Percentiles rank a stretch among this genome's conserved stretches.
Evolutionary conservation across 345 rosid species (phyloP).

Genomic region (Euphorbia pulcherrima): DNA sequence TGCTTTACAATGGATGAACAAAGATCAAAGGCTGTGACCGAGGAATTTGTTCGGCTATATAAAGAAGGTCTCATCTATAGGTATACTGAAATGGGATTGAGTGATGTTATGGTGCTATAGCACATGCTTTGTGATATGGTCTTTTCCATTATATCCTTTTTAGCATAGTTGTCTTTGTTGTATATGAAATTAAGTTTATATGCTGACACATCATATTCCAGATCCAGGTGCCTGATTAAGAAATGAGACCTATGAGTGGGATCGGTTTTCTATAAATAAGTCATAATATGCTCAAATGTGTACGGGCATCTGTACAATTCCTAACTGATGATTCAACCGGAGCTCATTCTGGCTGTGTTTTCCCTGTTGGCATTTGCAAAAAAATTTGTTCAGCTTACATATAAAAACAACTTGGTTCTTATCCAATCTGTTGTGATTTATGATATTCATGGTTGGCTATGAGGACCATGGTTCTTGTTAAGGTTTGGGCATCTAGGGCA

Average conservation of each 20-base stretch:
- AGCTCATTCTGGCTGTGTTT: not conserved
- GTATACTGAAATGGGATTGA: conserved; percentile 28
- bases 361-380: not conserved
- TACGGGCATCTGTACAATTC: not conserved
- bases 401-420: not conserved
- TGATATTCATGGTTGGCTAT: not conserved
- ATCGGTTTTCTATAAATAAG: not conserved
- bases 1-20: conserved; percentile 95
- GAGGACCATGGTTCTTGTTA: not conserved
- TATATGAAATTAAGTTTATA: not conserved
- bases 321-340: not conserved
- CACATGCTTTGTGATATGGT: not conserved
- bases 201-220: not conserved
- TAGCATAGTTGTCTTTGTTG: not conserved
- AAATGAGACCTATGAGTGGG: not conserved
- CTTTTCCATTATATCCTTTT: not conserved
- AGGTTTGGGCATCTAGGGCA: not conserved
- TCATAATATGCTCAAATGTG: not conserved
- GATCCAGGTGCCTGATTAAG: not conserved
- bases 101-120: not conserved
- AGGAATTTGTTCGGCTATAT: conserved; percentile 71
- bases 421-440: not conserved
- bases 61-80: conserved; percentile 83
- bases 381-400: not conserved
- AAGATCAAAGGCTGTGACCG: conserved; percentile 83